Percentiles rank a stretch among this genome's conserved stretches.
Evolutionary conservation across 2,329 filamentous ascomycete species (phyloP).

Genomic region (Fusarium sarcochroum): DNA sequence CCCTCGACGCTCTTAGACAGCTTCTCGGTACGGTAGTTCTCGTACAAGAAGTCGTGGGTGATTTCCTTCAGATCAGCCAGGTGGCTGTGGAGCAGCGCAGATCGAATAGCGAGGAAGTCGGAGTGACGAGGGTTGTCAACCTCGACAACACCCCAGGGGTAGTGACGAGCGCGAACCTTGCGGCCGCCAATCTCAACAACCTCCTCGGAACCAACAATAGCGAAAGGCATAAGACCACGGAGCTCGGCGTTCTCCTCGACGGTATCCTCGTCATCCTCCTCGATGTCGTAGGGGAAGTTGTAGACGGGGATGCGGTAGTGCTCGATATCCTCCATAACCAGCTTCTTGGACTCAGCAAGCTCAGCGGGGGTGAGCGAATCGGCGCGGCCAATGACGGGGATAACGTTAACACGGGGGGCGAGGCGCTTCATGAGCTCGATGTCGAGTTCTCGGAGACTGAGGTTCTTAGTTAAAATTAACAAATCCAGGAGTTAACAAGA

Average conservation of each 20-base stretch:
- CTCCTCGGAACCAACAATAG: conserved; percentile 98
- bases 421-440: conserved; percentile 99
- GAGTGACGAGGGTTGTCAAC: conserved; percentile 99
- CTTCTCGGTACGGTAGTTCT: conserved; percentile 99
- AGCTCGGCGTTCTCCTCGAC: conserved; percentile 99
- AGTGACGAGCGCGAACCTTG: conserved; percentile 93
- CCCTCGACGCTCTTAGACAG: conserved; percentile 99
- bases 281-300: conserved; percentile 99
- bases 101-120: conserved; percentile 97
- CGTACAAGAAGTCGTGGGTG: conserved; percentile 99
- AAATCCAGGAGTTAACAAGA: not conserved
- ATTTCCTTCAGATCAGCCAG: conserved; percentile 99
- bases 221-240: conserved; percentile 97
- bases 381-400: conserved; percentile 98
- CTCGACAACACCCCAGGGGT: conserved; percentile 99
- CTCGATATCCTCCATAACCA: conserved; percentile 99
- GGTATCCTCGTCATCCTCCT: conserved; percentile 99
- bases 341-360: conserved; percentile 98
- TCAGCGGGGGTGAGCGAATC: conserved; percentile 97
- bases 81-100: conserved; percentile 96
- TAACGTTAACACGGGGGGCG: conserved; percentile 97
- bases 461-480: conserved; percentile 8
- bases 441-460: conserved; percentile 94
- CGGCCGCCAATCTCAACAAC: conserved; percentile 93
- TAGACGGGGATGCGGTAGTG: conserved; percentile 99